These are phyloP conservation scores for Trichoderma semiorbis DNA, from an alignment of 2,329 filamentous ascomycete genomes.

Conservation along the genomic window DNA sequence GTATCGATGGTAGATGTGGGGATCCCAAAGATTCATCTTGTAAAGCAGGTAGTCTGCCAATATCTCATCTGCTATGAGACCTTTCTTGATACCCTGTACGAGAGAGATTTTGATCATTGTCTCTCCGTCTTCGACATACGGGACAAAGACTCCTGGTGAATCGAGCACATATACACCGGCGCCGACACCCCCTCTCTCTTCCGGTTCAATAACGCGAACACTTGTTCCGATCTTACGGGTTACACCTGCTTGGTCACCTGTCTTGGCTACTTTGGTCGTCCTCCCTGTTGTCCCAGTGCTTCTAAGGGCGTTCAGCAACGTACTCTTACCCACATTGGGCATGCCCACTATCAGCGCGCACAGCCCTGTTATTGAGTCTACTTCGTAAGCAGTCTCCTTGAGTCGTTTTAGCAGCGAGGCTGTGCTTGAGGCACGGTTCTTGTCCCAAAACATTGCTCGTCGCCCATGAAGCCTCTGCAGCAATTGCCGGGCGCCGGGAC, in stretches of 20 bases:
- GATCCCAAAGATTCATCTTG: constrained; percentile 68
- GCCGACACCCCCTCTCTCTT: constrained; percentile 43
- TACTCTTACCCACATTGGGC: constrained; percentile 96
- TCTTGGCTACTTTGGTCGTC: constrained; percentile 66
- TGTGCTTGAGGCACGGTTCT: constrained; percentile 34
- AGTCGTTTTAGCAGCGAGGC: constrained; percentile 38
- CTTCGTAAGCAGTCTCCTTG: constrained; percentile 29
- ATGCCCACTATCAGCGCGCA: constrained; percentile 89
- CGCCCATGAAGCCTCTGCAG: constrained; percentile 36
- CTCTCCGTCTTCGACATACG: constrained; percentile 79
- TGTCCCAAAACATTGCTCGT: constrained; percentile 44
- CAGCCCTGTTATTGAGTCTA: constrained; percentile 69
- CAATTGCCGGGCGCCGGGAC: constrained; percentile 24
- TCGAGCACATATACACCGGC: constrained; percentile 80
- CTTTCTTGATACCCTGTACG: constrained; percentile 86
- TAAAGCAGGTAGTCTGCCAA: constrained; percentile 89
- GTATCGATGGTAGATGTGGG: constrained; percentile 59
- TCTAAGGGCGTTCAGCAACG: constrained; percentile 84
- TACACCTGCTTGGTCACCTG: constrained; percentile 83
- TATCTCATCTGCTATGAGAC: constrained; percentile 71
- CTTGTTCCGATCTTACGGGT: constrained; percentile 80
- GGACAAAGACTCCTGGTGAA: constrained; percentile 92
- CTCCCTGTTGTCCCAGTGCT: constrained; percentile 53
- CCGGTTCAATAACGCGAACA: constrained; percentile 65
- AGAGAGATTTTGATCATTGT: constrained; percentile 94